Conservation (phyloP, 176 grass and related monocot species). For the Typha latifolia region DNA sequence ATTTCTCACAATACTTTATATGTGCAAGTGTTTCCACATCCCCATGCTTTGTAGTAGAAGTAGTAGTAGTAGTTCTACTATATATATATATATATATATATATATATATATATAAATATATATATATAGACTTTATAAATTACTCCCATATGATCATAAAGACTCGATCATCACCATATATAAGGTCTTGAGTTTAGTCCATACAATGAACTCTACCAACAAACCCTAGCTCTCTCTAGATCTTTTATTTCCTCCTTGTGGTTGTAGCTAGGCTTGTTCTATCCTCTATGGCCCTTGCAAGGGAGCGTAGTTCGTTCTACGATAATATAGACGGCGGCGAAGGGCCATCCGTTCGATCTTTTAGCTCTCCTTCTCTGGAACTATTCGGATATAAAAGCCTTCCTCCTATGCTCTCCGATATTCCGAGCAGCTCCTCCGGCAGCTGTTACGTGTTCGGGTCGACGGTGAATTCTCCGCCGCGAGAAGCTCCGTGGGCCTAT, state of each 20-base stretch:
- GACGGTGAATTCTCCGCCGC: slow-evolving; percentile 8
- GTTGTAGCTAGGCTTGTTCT: background rate
- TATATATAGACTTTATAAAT: background rate
- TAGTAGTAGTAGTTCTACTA: no score
- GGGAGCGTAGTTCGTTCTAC: slow-evolving; percentile 37
- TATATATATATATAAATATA: no score
- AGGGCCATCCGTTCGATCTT: slow-evolving; percentile 4
- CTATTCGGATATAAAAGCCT: slow-evolving; percentile 43
- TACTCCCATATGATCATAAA: no score
- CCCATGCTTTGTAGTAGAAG: background rate
- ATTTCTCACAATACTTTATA: slow-evolving; percentile 5
- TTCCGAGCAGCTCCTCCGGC: slow-evolving; percentile 10
- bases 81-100: no score
- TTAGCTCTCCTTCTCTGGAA: slow-evolving; percentile 46
- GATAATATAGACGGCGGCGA: slow-evolving; percentile 6
- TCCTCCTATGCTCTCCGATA: slow-evolving; percentile 28
- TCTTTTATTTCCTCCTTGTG: background rate
- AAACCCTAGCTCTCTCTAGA: background rate
- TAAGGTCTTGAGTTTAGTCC: no score
- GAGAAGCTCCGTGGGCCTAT: slow-evolving; percentile 27
- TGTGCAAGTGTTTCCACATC: background rate
- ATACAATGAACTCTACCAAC: no score
- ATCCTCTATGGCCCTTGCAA: slow-evolving; percentile 38
- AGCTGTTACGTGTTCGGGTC: slow-evolving; percentile 18
- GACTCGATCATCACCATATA: no score